Evolutionary conservation across 768 basidiomycete genomes (phyloP).

Genomic region (Megacollybia marginata): DNA sequence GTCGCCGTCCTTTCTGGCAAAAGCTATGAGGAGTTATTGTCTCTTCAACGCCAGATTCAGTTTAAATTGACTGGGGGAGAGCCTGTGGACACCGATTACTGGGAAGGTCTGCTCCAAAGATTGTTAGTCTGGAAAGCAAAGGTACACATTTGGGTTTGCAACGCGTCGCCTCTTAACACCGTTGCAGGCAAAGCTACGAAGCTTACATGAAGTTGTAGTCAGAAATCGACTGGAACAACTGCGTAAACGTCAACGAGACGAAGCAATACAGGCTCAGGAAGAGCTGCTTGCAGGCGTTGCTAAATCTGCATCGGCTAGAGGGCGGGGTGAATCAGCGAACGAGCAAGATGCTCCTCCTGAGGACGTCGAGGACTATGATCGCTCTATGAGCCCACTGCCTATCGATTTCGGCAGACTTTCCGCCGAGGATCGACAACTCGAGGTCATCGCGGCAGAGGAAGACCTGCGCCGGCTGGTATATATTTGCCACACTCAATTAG

Average conservation of each 20-base stretch:
- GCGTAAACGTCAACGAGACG: conserved; percentile 91
- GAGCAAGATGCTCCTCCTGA: conserved; percentile 24
- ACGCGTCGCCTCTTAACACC: conserved; percentile 4
- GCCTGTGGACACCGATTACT: conserved; percentile 95
- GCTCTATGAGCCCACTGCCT: conserved; percentile 79
- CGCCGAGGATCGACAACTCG: conserved; percentile 75
- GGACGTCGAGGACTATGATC: conserved; percentile 72
- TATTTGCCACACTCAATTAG: conserved; percentile 7
- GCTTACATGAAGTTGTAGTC: conserved; percentile 92
- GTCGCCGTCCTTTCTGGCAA: conserved; percentile 76
- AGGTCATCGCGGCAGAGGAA: conserved; percentile 64
- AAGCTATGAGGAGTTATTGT: conserved; percentile 74
- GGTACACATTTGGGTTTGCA: conserved; percentile 30
- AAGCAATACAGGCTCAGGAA: conserved; percentile 89
- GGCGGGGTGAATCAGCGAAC: neutral
- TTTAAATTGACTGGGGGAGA: conserved; percentile 86
- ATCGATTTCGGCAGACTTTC: conserved; percentile 65
- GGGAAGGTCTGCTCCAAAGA: conserved; percentile 90
- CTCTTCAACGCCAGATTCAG: conserved; percentile 81
- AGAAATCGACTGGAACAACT: conserved; percentile 94
- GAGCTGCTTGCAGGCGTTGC: conserved; percentile 80
- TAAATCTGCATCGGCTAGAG: conserved; percentile 35
- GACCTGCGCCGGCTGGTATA: conserved; percentile 61
- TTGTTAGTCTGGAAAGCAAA: conserved; percentile 96
- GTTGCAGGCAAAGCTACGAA: conserved; percentile 78